A percentile compares a stretch with the other conserved stretches of the same genome.
phyloP scores from a whole-genome alignment of 495 filamentous ascomycete genomes.

The Aspergillus baeticus region DNA sequence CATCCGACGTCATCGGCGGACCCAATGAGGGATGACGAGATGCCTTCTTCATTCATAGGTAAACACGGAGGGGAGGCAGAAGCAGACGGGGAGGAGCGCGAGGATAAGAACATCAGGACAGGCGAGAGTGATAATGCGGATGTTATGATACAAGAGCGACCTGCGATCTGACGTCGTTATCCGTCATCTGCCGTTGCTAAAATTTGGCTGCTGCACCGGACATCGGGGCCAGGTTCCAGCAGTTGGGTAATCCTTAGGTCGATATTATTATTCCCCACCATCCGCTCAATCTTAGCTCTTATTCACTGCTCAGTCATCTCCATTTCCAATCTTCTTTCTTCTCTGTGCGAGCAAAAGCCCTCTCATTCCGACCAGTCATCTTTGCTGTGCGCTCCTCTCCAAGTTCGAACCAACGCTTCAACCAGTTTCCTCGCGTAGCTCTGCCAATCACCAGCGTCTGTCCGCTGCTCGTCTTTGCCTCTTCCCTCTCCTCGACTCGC shows the following conservation, averaged over 20 bases:
- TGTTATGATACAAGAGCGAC: not conserved
- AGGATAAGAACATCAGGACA: not conserved
- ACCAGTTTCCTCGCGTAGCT: too few species aligned
- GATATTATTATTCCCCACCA: constrained; percentile 13
- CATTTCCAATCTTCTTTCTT: not conserved
- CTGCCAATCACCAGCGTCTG: too few species aligned
- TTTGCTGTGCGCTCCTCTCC: not conserved
- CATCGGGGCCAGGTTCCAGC: not conserved
- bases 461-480: not conserved
- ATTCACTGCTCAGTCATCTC: too few species aligned
- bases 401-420: not conserved
- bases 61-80: not conserved
- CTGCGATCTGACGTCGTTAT: constrained; percentile 4
- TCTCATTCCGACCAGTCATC: constrained; percentile 3
- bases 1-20: constrained; percentile 16
- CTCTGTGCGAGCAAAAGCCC: not conserved
- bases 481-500: constrained; percentile 1
- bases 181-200: constrained; percentile 1
- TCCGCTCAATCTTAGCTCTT: not conserved
- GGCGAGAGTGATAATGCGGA: not conserved
- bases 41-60: constrained; percentile 2
- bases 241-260: not conserved
- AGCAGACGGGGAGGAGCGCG: not conserved
- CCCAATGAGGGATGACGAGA: constrained; percentile 4
- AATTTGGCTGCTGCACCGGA: too few species aligned